A percentile compares a stretch with the other conserved stretches of the same genome.
Evolutionary conservation across 768 basidiomycete species (phyloP).

Genomic region (Kwoniella sp.): DNA sequence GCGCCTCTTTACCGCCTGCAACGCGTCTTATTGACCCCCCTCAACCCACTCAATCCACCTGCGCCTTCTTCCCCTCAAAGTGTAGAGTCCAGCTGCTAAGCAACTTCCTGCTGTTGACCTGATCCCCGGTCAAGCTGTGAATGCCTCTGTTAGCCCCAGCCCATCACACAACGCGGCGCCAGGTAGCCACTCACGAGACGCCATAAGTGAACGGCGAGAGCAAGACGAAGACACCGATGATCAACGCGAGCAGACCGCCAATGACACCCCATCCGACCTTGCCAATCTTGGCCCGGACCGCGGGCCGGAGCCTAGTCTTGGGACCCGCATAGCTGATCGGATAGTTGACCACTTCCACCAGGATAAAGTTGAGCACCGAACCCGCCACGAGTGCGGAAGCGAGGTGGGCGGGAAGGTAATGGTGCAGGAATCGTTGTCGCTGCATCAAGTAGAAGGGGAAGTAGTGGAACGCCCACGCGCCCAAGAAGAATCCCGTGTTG

Average conservation of each 20-base stretch:
- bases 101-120: conserved; percentile 77
- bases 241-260: conserved; percentile 61
- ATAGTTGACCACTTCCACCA: conserved; percentile 86
- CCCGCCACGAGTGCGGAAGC: conserved; percentile 89
- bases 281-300: conserved; percentile 62
- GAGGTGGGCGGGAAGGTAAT: conserved; percentile 94
- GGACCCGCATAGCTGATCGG: conserved; percentile 76
- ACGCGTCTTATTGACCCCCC: too few relatives aligned
- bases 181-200: conserved; percentile 62
- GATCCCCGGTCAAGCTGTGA: conserved; percentile 71
- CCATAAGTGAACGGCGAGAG: conserved; percentile 91
- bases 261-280: conserved; percentile 58
- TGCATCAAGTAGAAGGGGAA: conserved; percentile 96
- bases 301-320: conserved; percentile 57
- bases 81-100: conserved; percentile 91
- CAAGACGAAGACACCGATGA: conserved; percentile 57
- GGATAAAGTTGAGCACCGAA: conserved; percentile 79
- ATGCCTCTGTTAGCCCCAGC: not conserved
- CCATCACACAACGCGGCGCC: not conserved
- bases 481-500: conserved; percentile 88
- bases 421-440: conserved; percentile 93
- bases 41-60: not conserved
- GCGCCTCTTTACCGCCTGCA: too few relatives aligned
- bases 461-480: conserved; percentile 94
- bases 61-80: conserved; percentile 42